Percentiles rank a stretch among this genome's conserved stretches.
These are phyloP conservation scores for Borealophlyctis nickersoniae DNA, from an alignment of 192 early-diverging fungal genomes.

Conservation along the genomic window DNA sequence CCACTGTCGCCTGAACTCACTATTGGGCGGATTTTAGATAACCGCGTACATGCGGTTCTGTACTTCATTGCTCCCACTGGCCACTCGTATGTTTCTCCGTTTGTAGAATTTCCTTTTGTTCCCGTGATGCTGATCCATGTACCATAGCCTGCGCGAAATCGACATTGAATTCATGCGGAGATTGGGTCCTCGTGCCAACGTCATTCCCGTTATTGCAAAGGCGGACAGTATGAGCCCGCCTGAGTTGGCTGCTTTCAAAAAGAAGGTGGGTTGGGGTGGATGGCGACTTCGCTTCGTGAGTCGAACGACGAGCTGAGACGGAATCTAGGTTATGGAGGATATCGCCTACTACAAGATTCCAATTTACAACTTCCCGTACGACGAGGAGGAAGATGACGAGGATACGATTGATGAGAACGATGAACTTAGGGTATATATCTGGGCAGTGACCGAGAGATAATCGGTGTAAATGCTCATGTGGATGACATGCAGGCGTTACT, in stretches of 20 bases:
- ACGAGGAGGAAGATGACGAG: slow-evolving; percentile 96
- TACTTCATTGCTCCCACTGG: slow-evolving; percentile 99
- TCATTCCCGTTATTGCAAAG: slow-evolving; percentile 94
- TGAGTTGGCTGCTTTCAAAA: slow-evolving; percentile 92
- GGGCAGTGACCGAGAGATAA: no score
- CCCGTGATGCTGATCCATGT: background rate
- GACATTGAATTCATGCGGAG: slow-evolving; percentile 81
- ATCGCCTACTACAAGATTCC: slow-evolving; percentile 93
- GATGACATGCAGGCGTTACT: slow-evolving; percentile 48
- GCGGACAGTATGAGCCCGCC: slow-evolving; percentile 88
- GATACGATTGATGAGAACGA: slow-evolving; percentile 98
- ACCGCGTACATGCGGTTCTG: slow-evolving; percentile 90
- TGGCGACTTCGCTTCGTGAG: no score
- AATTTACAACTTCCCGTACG: slow-evolving; percentile 96
- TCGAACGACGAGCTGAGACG: background rate
- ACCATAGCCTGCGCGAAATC: slow-evolving; percentile 78
- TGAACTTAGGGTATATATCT: slow-evolving; percentile 72
- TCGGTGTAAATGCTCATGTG: no score
- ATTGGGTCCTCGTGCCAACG: slow-evolving; percentile 86
- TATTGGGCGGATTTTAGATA: slow-evolving; percentile 57
- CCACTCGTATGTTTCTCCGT: slow-evolving; percentile 59
- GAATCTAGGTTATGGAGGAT: slow-evolving; percentile 83
- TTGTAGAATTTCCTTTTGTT: slow-evolving; percentile 2
- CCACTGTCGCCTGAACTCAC: slow-evolving; percentile 2
- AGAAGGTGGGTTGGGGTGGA: slow-evolving; percentile 57